A percentile compares a stretch with the other conserved stretches of the same genome.
Evolutionary conservation across 1,284 basidiomycete species (phyloP).

Genomic region (Hemileccinum hortonii): DNA sequence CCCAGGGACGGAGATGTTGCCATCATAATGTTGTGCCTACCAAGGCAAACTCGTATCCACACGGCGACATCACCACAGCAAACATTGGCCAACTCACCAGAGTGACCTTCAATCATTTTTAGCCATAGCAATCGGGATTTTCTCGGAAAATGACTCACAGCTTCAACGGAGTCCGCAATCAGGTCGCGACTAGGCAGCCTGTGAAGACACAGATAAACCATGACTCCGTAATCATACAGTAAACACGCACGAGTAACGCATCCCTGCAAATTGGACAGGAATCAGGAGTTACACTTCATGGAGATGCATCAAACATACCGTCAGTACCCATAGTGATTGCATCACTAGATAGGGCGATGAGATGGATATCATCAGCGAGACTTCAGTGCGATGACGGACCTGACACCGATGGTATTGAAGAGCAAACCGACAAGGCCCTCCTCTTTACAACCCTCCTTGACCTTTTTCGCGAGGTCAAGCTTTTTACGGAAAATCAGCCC

Average conservation of each 20-base stretch:
- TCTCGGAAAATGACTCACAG: slow-evolving; percentile 45
- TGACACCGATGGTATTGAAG: slow-evolving; percentile 81
- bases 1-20: slow-evolving; percentile 79
- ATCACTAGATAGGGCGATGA: slow-evolving; percentile 46
- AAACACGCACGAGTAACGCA: slow-evolving; percentile 71
- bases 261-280: slow-evolving; percentile 45
- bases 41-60: slow-evolving; percentile 1
- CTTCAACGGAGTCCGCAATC: slow-evolving; percentile 89
- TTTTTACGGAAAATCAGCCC: slow-evolving; percentile 30
- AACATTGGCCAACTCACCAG: slow-evolving; percentile 44
- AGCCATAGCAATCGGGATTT: neutral
- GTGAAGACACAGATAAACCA: slow-evolving; percentile 14
- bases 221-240: neutral
- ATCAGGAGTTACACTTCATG: slow-evolving; percentile 3
- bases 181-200: slow-evolving; percentile 87
- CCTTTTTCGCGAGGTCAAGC: slow-evolving; percentile 73
- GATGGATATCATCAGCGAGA: neutral
- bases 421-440: slow-evolving; percentile 75
- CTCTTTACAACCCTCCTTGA: slow-evolving; percentile 75
- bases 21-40: slow-evolving; percentile 84
- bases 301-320: slow-evolving; percentile 44
- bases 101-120: slow-evolving; percentile 49
- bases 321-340: slow-evolving; percentile 84
- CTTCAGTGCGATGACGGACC: slow-evolving; percentile 39
- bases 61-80: neutral